These are phyloP conservation scores for Colletotrichum graminicola DNA, from an alignment of 2,329 filamentous ascomycete genomes.

Conservation along the genomic window DNA sequence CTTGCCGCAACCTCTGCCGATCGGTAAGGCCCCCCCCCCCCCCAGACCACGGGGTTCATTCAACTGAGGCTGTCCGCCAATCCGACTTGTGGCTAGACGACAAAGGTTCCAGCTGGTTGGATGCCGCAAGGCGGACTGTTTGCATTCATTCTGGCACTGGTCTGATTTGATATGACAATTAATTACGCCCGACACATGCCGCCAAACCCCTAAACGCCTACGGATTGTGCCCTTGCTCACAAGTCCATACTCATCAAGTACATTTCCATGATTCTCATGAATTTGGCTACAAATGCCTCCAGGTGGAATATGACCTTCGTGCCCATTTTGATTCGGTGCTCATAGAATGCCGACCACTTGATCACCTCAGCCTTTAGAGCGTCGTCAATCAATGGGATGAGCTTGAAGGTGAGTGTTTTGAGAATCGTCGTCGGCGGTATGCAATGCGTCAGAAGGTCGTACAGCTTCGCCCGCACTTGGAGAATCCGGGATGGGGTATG, in stretches of 20 bases:
- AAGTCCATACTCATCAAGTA: constrained; percentile 88
- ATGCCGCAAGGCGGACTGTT: constrained; percentile 2
- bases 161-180: constrained; percentile 8
- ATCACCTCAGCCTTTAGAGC: constrained; percentile 91
- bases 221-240: constrained; percentile 50
- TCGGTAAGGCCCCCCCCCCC: background rate
- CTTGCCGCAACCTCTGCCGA: background rate
- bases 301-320: constrained; percentile 98
- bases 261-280: constrained; percentile 96
- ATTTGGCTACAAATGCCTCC: constrained; percentile 98
- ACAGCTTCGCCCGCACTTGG: constrained; percentile 91
- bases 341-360: constrained; percentile 96
- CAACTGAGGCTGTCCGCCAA: background rate
- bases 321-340: constrained; percentile 92
- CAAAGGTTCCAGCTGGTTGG: background rate
- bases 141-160: constrained; percentile 19
- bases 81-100: background rate
- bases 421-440: constrained; percentile 95
- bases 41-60: background rate
- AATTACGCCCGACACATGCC: background rate
- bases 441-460: constrained; percentile 96
- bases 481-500: constrained; percentile 91
- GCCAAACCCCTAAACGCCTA: constrained; percentile 45
- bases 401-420: constrained; percentile 94
- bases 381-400: constrained; percentile 89